Evolutionary conservation across 805 yeast genomes (phyloP).

Genomic region (Nakazawaea sp.): DNA sequence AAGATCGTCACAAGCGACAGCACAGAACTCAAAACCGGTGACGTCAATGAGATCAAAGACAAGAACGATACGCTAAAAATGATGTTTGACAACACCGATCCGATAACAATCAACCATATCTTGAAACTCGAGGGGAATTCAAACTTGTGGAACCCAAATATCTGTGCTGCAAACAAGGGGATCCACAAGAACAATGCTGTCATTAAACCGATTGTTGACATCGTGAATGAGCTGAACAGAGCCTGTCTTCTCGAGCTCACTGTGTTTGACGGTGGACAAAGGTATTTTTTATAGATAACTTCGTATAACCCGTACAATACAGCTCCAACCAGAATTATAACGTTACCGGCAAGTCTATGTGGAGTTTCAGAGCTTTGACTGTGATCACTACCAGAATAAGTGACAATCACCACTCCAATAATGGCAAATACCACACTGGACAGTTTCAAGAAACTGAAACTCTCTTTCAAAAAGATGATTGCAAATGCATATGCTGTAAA

Average conservation of each 20-base stretch:
- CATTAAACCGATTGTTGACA: constrained; percentile 57
- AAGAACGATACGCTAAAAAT: constrained; percentile 66
- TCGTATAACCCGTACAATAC: constrained; percentile 77
- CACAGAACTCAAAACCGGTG: constrained; percentile 74
- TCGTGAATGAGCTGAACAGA: constrained; percentile 72
- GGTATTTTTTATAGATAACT: constrained; percentile 67
- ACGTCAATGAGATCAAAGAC: constrained; percentile 74
- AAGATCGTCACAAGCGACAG: constrained; percentile 62
- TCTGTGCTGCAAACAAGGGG: constrained; percentile 39
- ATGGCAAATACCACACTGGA: constrained; percentile 67
- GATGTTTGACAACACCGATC: constrained; percentile 58
- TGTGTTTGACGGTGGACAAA: constrained; percentile 66
- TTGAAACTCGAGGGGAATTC: constrained; percentile 36
- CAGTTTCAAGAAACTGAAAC: constrained; percentile 54
- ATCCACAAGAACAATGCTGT: constrained; percentile 46
- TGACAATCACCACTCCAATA: constrained; percentile 70
- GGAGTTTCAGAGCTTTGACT: constrained; percentile 29
- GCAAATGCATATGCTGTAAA: constrained; percentile 85
- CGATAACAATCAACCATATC: constrained; percentile 36
- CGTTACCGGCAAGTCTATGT: constrained; percentile 58
- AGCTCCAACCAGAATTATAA: constrained; percentile 68
- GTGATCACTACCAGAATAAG: constrained; percentile 47
- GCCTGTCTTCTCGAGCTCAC: constrained; percentile 63
- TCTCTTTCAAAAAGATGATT: constrained; percentile 64
- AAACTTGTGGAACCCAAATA: constrained; percentile 52